Evolutionary conservation across 2,329 filamentous ascomycete genomes (phyloP).

Genomic region (Monilinia fructigena): DNA sequence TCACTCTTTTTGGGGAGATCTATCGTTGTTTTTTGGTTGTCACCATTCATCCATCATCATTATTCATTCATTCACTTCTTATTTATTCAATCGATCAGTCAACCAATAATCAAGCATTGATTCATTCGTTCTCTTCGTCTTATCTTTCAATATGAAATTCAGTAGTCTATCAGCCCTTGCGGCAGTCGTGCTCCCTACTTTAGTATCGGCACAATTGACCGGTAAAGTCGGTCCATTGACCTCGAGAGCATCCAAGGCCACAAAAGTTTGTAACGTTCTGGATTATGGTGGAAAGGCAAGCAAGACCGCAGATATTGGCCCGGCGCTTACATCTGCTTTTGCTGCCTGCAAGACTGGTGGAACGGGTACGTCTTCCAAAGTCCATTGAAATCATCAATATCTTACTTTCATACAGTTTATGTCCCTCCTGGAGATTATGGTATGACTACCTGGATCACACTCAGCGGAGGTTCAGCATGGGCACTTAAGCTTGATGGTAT

Average conservation of each 20-base stretch:
- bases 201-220: slow-evolving; percentile 43
- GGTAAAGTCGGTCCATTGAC: slow-evolving; percentile 48
- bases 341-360: slow-evolving; percentile 52
- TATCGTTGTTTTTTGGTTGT: not conserved
- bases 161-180: slow-evolving; percentile 22
- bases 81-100: too few relatives aligned
- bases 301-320: slow-evolving; percentile 51
- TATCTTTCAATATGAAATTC: slow-evolving; percentile 27
- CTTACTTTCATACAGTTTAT: slow-evolving; percentile 27
- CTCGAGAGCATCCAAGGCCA: slow-evolving; percentile 43
- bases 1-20: slow-evolving; percentile 17
- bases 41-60: too few relatives aligned
- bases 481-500: slow-evolving; percentile 54
- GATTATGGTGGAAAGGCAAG: slow-evolving; percentile 53
- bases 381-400: not conserved
- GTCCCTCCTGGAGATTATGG: slow-evolving; percentile 44
- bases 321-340: slow-evolving; percentile 49
- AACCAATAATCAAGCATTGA: too few relatives aligned
- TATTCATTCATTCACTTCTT: not conserved
- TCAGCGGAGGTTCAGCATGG: slow-evolving; percentile 49
- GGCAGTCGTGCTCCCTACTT: slow-evolving; percentile 28
- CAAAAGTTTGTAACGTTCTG: slow-evolving; percentile 52
- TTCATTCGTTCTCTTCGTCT: not conserved
- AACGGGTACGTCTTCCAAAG: slow-evolving; percentile 37
- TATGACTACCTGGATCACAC: slow-evolving; percentile 49